Evolutionary conservation across 2,329 filamentous ascomycete species (phyloP), one percentile per base, ranked within the genome.

Genomic region (Penicillium occitanis): DNA sequence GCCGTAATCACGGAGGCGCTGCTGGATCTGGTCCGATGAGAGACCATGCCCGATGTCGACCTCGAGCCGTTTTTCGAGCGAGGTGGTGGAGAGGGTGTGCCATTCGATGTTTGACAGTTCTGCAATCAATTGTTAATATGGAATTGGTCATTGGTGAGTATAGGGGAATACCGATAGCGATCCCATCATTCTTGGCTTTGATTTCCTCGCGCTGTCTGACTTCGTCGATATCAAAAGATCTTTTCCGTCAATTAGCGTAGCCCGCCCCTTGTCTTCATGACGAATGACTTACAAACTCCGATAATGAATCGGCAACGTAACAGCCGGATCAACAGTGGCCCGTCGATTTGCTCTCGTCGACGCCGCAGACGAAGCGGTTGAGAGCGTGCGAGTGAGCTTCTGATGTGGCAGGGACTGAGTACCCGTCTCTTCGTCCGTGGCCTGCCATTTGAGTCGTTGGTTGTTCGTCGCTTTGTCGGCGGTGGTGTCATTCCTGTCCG

Each of bases 81-180:
- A 86, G 6, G 86, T 80, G 13, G 82, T 72, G 0, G 85, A 75
- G 11, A 90, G 78, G 0, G 79, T 86, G 74, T 92, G 90, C 88
- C 90, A 91, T 71, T 91, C 87, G 35, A 91, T 81, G 64, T 84
- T 81, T 61, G 81, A 84, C 48, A 89, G 80, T 67, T 87, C 86
- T 88, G 48, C 10, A n/a, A 28, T 6, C 10, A 2, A 19, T 0
- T 42, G 33, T 53, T 11, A 53, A n/a, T 53, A 33, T 5, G 2
- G 3, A 1, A 2, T 33, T n/a, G 0, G n/a, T 3, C 5, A 10
- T n/a, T 3, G 17, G 50, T 33, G 17, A 5, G 28, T 33, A 33
- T 17, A 33, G 17, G n/a, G n/a, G 63, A 67, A 66, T 75, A 81
- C 82, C 83, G 71, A 79, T 83, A 2, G 81, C 79, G 3, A 83